Evolutionary conservation across 2,329 filamentous ascomycete genomes (phyloP).

Genomic region (Blastomyces silverae): DNA sequence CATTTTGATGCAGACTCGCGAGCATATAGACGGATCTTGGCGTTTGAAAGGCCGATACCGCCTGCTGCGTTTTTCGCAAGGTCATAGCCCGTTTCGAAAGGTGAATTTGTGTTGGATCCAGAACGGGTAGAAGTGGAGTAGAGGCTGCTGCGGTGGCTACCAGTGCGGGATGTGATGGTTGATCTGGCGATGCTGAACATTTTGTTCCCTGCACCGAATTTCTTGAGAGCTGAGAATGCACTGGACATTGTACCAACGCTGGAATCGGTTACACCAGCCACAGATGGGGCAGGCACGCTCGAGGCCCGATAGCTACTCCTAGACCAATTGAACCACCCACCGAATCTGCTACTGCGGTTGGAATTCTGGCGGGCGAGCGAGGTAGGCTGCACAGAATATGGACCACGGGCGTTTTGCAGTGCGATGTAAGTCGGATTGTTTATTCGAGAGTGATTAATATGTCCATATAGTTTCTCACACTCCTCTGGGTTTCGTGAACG

Average conservation of each 20-base stretch:
- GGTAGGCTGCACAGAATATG: conserved; percentile 51
- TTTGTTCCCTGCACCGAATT: conserved; percentile 64
- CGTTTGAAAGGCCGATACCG: conserved; percentile 60
- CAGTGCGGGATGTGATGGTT: conserved; percentile 56
- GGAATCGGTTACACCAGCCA: conserved; percentile 61
- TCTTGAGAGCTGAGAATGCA: conserved; percentile 69
- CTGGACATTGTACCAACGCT: conserved; percentile 70
- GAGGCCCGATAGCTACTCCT: conserved; percentile 53
- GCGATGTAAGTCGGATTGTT: conserved; percentile 87
- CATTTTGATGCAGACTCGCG: conserved; percentile 71
- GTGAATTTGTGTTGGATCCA: conserved; percentile 47
- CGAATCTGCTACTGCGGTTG: conserved; percentile 34
- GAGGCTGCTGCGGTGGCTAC: conserved; percentile 49
- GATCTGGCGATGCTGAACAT: conserved; percentile 79
- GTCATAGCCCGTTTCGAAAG: conserved; percentile 47
- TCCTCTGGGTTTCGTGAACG: conserved; percentile 69
- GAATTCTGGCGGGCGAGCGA: conserved; percentile 46
- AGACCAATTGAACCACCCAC: conserved; percentile 44
- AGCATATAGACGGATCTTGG: conserved; percentile 79
- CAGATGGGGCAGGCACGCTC: conserved; percentile 48
- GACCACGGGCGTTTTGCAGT: conserved; percentile 62
- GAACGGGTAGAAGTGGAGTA: conserved; percentile 53
- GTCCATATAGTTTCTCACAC: conserved; percentile 72
- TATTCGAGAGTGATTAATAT: conserved; percentile 82
- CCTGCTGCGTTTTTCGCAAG: conserved; percentile 50